These are phyloP conservation scores for Xylaria scruposa DNA, from an alignment of 495 filamentous ascomycete species.

Conservation along the genomic window DNA sequence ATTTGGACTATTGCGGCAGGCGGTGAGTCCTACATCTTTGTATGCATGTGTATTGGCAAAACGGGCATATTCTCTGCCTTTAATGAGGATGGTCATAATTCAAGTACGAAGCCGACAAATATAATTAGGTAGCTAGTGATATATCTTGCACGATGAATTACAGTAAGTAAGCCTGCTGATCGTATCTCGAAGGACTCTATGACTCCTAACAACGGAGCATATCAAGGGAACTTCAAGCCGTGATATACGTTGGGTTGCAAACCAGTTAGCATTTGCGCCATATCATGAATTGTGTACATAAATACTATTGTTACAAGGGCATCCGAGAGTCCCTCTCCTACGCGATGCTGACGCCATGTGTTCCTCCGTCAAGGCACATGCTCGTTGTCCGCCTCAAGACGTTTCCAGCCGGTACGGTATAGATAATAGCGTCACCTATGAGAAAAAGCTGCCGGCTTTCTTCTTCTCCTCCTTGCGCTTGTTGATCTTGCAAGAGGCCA, in stretches of 20 bases:
- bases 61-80: not conserved
- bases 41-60: not conserved
- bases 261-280: not conserved
- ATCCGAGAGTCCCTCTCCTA: not conserved
- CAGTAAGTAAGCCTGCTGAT: not conserved
- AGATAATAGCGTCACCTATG: not conserved
- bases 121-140: not conserved
- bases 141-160: not conserved
- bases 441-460: constrained; percentile 29
- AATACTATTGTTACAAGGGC: not conserved
- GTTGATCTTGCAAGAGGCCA: constrained; percentile 47
- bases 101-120: not conserved
- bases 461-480: constrained; percentile 59
- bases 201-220: not conserved
- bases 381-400: not conserved
- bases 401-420: not conserved
- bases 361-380: not conserved
- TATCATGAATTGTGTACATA: not conserved
- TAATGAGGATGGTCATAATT: not conserved
- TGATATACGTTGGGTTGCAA: not conserved
- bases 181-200: not conserved
- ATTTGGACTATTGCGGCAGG: not conserved
- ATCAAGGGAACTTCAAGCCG: not conserved
- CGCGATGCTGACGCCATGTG: not conserved
- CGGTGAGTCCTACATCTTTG: not conserved